A percentile compares a stretch with the other conserved stretches of the same genome.
Conservation (phyloP, 225 moss, liverwort and hornwort species). For the Antitrichia curtipendula region DNA sequence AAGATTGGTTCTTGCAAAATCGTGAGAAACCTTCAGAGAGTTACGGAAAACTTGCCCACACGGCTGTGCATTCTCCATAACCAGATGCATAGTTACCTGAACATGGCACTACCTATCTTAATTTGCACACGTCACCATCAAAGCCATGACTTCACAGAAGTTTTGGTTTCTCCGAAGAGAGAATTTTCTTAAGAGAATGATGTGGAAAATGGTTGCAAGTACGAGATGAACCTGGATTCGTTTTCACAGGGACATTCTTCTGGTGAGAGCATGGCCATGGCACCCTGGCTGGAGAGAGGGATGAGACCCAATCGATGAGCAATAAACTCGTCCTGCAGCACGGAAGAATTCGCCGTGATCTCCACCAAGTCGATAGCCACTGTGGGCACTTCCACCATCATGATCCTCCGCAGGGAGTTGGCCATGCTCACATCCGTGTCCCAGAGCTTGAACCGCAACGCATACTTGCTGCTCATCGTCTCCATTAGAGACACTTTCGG, state of each 20-base stretch:
- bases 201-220: not conserved
- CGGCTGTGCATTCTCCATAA: not conserved
- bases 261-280: conserved; percentile 63
- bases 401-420: conserved; percentile 53
- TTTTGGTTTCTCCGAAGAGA: not conserved
- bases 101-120: not conserved
- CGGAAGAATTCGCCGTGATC: conserved; percentile 50
- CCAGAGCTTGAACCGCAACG: conserved; percentile 48
- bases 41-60: not conserved
- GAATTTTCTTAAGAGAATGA: not conserved
- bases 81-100: not conserved
- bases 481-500: conserved; percentile 50
- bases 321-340: conserved; percentile 61
- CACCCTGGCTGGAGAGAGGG: conserved; percentile 44
- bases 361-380: conserved; percentile 76
- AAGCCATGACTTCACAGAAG: not conserved
- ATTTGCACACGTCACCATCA: not conserved
- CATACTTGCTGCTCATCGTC: conserved; percentile 11
- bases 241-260: conserved; percentile 13
- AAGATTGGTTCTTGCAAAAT: not conserved
- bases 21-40: not conserved
- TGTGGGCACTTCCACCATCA: conserved; percentile 74
- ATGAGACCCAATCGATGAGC: conserved; percentile 63
- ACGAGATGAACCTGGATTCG: not conserved
- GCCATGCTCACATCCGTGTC: conserved; percentile 61